These are phyloP conservation scores for Yueomyces sp. DNA, from an alignment of 805 yeast species.

Conservation along the genomic window DNA sequence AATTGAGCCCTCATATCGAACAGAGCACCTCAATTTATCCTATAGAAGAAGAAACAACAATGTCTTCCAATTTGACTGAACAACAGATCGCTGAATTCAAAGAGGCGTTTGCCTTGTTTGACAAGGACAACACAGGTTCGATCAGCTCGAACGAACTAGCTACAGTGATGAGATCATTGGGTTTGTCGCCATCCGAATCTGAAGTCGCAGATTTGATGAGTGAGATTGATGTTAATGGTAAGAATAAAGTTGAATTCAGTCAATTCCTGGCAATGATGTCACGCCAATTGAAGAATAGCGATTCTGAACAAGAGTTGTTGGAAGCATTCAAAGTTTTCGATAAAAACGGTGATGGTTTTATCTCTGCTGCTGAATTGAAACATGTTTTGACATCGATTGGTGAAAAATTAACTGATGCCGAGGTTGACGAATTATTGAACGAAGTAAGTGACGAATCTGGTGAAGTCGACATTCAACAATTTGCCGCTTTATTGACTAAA, in stretches of 20 bases:
- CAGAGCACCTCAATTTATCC: slow-evolving; percentile 30
- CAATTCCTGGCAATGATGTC: slow-evolving; percentile 81
- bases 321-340: slow-evolving; percentile 98
- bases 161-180: slow-evolving; percentile 97
- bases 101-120: slow-evolving; percentile 95
- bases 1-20: slow-evolving; percentile 39
- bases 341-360: slow-evolving; percentile 91
- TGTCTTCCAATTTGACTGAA: slow-evolving; percentile 60
- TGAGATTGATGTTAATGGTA: slow-evolving; percentile 92
- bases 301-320: slow-evolving; percentile 89
- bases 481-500: slow-evolving; percentile 80
- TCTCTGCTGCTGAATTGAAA: slow-evolving; percentile 90
- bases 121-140: slow-evolving; percentile 93
- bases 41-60: slow-evolving; percentile 68
- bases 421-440: slow-evolving; percentile 92
- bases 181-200: slow-evolving; percentile 91
- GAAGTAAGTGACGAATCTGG: slow-evolving; percentile 97
- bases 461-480: slow-evolving; percentile 92
- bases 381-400: slow-evolving; percentile 97
- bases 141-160: slow-evolving; percentile 93
- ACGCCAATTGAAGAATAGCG: slow-evolving; percentile 90
- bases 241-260: slow-evolving; percentile 75
- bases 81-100: slow-evolving; percentile 95
- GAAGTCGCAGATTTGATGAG: slow-evolving; percentile 95
- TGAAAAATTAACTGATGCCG: slow-evolving; percentile 90